Conservation (phyloP, 1,284 basidiomycete genomes). For the Apiotrichum sp. region DNA sequence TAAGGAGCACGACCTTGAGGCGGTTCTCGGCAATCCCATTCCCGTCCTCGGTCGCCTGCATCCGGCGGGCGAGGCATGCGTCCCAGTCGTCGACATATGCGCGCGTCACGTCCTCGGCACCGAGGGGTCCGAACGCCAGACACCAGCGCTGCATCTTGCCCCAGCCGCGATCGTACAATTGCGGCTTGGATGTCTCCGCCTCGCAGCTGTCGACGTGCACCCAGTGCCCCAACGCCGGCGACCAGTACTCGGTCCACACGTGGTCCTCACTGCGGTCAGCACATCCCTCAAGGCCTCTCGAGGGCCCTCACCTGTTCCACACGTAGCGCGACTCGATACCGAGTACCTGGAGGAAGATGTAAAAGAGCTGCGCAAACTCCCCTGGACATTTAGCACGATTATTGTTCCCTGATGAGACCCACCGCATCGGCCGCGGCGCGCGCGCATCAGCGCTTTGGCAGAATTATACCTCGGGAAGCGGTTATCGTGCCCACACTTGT, state of each 20-base stretch:
- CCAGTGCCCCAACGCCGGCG: conserved; percentile 41
- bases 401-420: conserved; percentile 14
- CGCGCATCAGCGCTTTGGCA: conserved; percentile 37
- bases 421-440: conserved; percentile 48
- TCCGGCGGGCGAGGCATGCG: conserved; percentile 21
- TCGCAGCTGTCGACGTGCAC: conserved; percentile 50
- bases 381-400: conserved; percentile 11
- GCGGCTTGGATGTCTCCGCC: conserved; percentile 45
- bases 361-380: conserved; percentile 51
- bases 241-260: conserved; percentile 51
- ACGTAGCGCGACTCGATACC: conserved; percentile 48
- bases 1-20: conserved; percentile 32
- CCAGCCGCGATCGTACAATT: conserved; percentile 50
- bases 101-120: conserved; percentile 48
- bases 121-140: conserved; percentile 46
- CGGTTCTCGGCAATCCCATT: conserved; percentile 33
- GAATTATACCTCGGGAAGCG: conserved; percentile 48
- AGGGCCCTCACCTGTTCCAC: conserved; percentile 32
- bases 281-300: no score
- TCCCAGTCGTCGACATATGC: conserved; percentile 47
- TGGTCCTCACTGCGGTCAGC: conserved; percentile 47
- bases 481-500: conserved; percentile 25
- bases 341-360: conserved; percentile 45
- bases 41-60: conserved; percentile 14
- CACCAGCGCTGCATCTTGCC: conserved; percentile 50